Base-by-base conservation (phyloP, 352 stramenopile genomes). In the Globisporangium takayamanum region DNA sequence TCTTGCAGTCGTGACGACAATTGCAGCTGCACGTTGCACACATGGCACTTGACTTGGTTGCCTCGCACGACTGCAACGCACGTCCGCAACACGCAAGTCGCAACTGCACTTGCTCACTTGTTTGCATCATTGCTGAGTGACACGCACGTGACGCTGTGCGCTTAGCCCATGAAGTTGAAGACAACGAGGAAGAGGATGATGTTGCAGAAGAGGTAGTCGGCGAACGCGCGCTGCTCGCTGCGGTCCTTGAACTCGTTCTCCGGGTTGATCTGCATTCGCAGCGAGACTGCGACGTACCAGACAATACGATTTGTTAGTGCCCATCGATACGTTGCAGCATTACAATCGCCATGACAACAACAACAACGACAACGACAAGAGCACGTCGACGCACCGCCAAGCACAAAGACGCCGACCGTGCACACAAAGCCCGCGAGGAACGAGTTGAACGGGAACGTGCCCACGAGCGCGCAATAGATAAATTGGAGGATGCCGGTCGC, bases 151-250 rank as follows among this genome's bases (percentile, higher is more conserved):
- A 11, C 10, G 46, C 33, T 39, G 33, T 12, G 28, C 18, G 26
- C 60, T 90, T 88, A 97, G 59, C 88, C 88, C 80, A 97, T 96
- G 72, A 97, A 97, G 76, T 97, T 97, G 72, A 95, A 94, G 48
- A 96, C 88, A 50, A 94, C 88, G 46, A 97, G 79, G 78, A 97
- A 97, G 54, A 97, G 80, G 39, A 97, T 88, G 67, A 96, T 81
- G 79, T 94, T 95, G 85, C 88, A 97, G 61, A 95, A 93, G 49
- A 96, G 74, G 66, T 96, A 97, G 70, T 97, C 88, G 20, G 85
- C 87, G 67, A 96, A 97, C 28, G 87, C 87, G 60, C 85, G 85
- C 70, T 94, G 80, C 64, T 92, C 78, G 46, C 77, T 92, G 60
- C 85, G 83, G 66, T 90, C 84, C 44, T 72, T 74, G 61, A 90